phyloP scores from a whole-genome alignment of 2,329 filamentous ascomycete genomes.

The Talaromyces sp. region DNA sequence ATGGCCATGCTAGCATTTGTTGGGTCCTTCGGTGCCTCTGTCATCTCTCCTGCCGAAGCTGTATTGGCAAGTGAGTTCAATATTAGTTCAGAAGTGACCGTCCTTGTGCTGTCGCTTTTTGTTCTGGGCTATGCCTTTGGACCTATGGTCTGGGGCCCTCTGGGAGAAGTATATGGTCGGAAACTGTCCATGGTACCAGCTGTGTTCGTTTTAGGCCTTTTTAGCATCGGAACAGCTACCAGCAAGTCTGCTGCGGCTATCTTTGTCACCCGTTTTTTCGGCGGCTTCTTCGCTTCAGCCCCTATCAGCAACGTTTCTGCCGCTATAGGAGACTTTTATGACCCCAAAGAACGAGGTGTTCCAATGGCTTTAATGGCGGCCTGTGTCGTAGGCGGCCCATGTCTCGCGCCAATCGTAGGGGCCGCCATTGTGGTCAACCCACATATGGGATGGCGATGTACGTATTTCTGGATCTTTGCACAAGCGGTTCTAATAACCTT shows the following conservation, averaged over 20 bases:
- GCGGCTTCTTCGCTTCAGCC: slow-evolving; percentile 41
- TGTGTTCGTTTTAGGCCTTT: slow-evolving; percentile 40
- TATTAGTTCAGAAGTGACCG: neutral
- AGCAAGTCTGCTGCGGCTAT: slow-evolving; percentile 34
- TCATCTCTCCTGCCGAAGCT: slow-evolving; percentile 8
- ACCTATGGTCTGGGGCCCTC: slow-evolving; percentile 41
- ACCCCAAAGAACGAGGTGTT: slow-evolving; percentile 33
- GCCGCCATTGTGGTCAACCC: slow-evolving; percentile 31
- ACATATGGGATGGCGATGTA: slow-evolving; percentile 16
- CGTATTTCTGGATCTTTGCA: neutral
- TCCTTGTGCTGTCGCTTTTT: neutral
- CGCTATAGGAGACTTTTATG: slow-evolving; percentile 42
- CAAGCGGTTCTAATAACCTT: slow-evolving; percentile 10
- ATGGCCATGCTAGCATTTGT: slow-evolving; percentile 13
- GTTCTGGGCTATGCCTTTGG: slow-evolving; percentile 17
- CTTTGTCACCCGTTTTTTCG: slow-evolving; percentile 43
- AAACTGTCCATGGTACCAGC: slow-evolving; percentile 42
- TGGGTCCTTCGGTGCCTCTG: slow-evolving; percentile 10
- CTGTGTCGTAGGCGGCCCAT: slow-evolving; percentile 38
- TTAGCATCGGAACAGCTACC: slow-evolving; percentile 44
- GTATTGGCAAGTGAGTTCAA: neutral
- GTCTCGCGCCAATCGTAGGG: slow-evolving; percentile 42
- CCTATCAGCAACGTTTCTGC: slow-evolving; percentile 42
- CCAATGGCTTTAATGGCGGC: slow-evolving; percentile 32
- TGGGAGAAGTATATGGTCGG: slow-evolving; percentile 39